Base-by-base conservation (phyloP, 2,329 filamentous ascomycete species). In the Didymella keratinophila region DNA sequence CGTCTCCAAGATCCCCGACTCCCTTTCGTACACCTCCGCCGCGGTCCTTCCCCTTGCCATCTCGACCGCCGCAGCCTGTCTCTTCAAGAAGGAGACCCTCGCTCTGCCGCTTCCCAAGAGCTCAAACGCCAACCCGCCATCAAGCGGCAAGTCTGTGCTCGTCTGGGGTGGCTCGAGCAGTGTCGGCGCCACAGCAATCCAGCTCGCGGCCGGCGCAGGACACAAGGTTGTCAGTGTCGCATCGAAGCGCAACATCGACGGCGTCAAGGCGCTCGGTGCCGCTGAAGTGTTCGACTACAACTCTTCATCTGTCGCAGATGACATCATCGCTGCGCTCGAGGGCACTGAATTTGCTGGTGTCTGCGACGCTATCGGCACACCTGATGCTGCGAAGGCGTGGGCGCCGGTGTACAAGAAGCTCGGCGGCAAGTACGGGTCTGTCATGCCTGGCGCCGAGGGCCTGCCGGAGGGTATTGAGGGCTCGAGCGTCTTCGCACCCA, bases 161-260 rank as follows among this genome's bases (percentile, higher is more conserved):
- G 68, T 85, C 14, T 86, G 82, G 80, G 83, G 83, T n/a, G 84
- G 83, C 0, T 78, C 80, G 2, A 69, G 67, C 59, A 72, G 68
- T 32, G 69, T 82, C 14, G 71, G 82, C 21, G 78, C 80, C 27
- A 73, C 69, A 3, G 79, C 78, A 0, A 78, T 82, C 42, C 81
- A 83, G 56, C 66, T 82, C 4, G 79, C 78, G 0, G 72, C 66
- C 0, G 76, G 74, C 0, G 66, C 78, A 12, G 79, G 80, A 4
- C 74, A 79, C 50, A 73, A 75, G 23, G 78, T 83, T 10, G 64
- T 78, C 52, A 70, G 71, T 1, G 78, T 79, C 0, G 74, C 76
- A 0, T 77, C 76, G 5, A 69, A 68, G 46, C 68, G 70, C 43
- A 76, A 77, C 42, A 45, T 74, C 11, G 69, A 69, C 2, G 62